Percentiles rank a stretch among this genome's conserved stretches.
phyloP scores from a whole-genome alignment of 805 yeast species.

The Deakozyma indianensis region DNA sequence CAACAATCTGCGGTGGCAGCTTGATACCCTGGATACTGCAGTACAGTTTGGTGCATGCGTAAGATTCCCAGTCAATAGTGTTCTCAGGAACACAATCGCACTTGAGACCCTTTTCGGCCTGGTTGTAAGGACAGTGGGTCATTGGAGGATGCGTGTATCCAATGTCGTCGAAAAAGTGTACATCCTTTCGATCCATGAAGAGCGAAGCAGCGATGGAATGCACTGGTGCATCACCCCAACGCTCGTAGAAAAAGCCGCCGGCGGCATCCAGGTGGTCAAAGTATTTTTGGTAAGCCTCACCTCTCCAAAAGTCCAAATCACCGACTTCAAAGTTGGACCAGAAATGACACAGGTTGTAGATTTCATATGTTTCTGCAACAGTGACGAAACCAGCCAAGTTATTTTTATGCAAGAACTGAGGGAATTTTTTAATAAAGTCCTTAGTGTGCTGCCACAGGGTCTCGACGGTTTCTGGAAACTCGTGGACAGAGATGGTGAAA shows the following conservation, averaged over 20 bases:
- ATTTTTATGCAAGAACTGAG: conserved; percentile 42
- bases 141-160: conserved; percentile 52
- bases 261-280: conserved; percentile 42
- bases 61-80: conserved; percentile 1
- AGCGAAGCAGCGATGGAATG: conserved; percentile 57
- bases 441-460: conserved; percentile 64
- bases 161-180: conserved; percentile 55
- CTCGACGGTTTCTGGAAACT: conserved; percentile 55
- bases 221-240: conserved; percentile 92
- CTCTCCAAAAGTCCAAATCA: conserved; percentile 47
- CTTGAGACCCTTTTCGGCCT: conserved; percentile 23
- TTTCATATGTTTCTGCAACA: conserved; percentile 19
- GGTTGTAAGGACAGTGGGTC: conserved; percentile 51
- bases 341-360: conserved; percentile 65
- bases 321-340: conserved; percentile 74
- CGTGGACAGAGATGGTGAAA: conserved; percentile 67
- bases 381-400: conserved; percentile 60
- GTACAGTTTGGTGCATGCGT: neutral
- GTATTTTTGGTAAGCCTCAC: conserved; percentile 35
- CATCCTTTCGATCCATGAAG: conserved; percentile 34
- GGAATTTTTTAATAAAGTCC: conserved; percentile 44
- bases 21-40: neutral
- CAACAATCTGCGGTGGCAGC: conserved; percentile 3
- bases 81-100: conserved; percentile 36
- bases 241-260: conserved; percentile 66